phyloP scores from a whole-genome alignment of 2,329 filamentous ascomycete species.

The Botryosphaeria dothidea region DNA sequence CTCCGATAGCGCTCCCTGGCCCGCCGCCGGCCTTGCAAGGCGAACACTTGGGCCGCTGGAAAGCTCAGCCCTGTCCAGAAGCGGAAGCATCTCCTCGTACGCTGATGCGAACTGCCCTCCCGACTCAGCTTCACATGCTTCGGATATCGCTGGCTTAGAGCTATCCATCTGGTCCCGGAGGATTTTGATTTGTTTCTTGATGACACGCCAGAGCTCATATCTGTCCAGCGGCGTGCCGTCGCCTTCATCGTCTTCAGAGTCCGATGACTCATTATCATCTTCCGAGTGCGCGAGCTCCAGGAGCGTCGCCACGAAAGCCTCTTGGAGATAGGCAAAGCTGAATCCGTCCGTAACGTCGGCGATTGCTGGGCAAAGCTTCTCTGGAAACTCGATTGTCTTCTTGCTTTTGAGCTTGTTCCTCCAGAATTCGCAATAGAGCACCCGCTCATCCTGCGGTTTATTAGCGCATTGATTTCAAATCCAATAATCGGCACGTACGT shows the following conservation, averaged over 20 bases:
- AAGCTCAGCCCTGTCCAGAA: conserved; percentile 26
- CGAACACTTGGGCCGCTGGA: conserved; percentile 22
- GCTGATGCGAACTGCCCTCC: conserved; percentile 12
- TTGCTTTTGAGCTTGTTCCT: conserved; percentile 58
- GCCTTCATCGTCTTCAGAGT: conserved; percentile 27
- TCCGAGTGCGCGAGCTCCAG: conserved; percentile 36
- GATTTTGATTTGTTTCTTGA: conserved; percentile 64
- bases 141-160: conserved; percentile 9
- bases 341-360: conserved; percentile 47
- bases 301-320: conserved; percentile 45
- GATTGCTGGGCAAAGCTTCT: conserved; percentile 40
- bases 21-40: background rate
- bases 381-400: conserved; percentile 49
- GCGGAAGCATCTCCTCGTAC: conserved; percentile 26
- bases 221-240: conserved; percentile 51
- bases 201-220: conserved; percentile 60
- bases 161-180: conserved; percentile 59
- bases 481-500: conserved; percentile 14
- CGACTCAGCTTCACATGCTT: conserved; percentile 3
- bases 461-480: conserved; percentile 9
- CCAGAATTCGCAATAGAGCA: conserved; percentile 65
- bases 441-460: conserved; percentile 51
- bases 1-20: conserved; percentile 5
- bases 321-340: conserved; percentile 49
- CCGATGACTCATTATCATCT: conserved; percentile 26